Percentiles rank a stretch among this genome's conserved stretches.
phyloP scores from a whole-genome alignment of 1,284 basidiomycete species.

The Melampsora abietis-canadensis region DNA sequence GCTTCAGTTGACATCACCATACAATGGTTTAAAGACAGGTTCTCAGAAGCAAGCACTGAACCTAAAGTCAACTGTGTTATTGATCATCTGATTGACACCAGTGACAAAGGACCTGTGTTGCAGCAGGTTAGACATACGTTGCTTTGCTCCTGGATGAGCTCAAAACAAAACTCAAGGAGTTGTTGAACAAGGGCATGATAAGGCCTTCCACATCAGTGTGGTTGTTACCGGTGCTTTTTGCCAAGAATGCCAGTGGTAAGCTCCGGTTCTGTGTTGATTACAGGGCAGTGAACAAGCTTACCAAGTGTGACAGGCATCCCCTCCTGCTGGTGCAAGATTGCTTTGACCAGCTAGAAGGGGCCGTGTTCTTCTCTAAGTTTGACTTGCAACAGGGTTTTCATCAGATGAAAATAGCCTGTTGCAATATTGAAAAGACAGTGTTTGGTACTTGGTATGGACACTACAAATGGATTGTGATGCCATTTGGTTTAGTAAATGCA shows the following conservation, averaged over 20 bases:
- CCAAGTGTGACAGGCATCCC: neutral
- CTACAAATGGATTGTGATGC: constrained; percentile 37
- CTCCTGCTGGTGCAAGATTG: neutral
- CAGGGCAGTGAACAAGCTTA: neutral
- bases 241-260: neutral
- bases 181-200: neutral
- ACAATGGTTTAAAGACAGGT: neutral
- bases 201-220: neutral
- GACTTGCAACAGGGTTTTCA: neutral
- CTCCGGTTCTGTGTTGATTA: constrained; percentile 10
- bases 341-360: neutral
- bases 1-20: too few species aligned
- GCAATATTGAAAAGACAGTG: neutral
- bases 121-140: neutral
- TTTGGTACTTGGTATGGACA: constrained; percentile 14
- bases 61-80: neutral
- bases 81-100: neutral
- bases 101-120: neutral
- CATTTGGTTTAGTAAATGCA: constrained; percentile 44
- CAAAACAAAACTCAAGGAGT: neutral
- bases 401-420: neutral
- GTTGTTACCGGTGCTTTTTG: constrained; percentile 1
- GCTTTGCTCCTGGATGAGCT: neutral
- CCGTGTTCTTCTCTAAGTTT: neutral
- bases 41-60: neutral